These are phyloP conservation scores for Gonium pectorale DNA, from an alignment of 139 green algal species.

Conservation along the genomic window DNA sequence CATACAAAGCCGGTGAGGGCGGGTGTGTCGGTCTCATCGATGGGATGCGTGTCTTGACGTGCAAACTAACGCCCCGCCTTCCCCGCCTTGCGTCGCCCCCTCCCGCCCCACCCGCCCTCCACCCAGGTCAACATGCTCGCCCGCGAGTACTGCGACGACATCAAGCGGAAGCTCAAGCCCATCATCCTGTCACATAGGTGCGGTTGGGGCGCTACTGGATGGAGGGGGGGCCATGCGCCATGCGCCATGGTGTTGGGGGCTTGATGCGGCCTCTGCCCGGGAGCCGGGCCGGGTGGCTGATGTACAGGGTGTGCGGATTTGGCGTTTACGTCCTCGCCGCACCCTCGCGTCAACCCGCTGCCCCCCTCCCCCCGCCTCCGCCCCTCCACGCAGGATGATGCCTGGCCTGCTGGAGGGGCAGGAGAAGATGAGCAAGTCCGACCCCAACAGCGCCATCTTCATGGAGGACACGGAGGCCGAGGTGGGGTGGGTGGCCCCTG, in stretches of 20 bases:
- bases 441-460: constrained; percentile 98
- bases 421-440: constrained; percentile 99
- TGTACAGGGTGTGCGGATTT: too few species aligned
- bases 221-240: background rate
- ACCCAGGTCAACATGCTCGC: constrained; percentile 94
- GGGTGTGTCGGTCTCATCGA: too few species aligned
- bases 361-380: background rate
- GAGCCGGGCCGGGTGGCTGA: too few species aligned
- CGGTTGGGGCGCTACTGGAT: background rate
- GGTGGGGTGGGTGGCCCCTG: constrained; percentile 1
- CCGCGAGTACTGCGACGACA: constrained; percentile 96
- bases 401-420: constrained; percentile 94
- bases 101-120: background rate
- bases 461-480: constrained; percentile 95
- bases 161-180: constrained; percentile 96
- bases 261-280: too few species aligned
- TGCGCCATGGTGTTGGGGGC: too few species aligned
- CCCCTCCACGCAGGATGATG: constrained; percentile 82
- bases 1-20: too few species aligned
- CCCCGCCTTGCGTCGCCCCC: background rate
- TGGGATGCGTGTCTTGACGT: too few species aligned
- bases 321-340: too few species aligned
- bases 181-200: constrained; percentile 95
- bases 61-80: background rate
- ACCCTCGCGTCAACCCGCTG: too few species aligned